These are phyloP conservation scores for Noccaea bulbosa DNA, from an alignment of 345 rosid species.

Conservation along the genomic window DNA sequence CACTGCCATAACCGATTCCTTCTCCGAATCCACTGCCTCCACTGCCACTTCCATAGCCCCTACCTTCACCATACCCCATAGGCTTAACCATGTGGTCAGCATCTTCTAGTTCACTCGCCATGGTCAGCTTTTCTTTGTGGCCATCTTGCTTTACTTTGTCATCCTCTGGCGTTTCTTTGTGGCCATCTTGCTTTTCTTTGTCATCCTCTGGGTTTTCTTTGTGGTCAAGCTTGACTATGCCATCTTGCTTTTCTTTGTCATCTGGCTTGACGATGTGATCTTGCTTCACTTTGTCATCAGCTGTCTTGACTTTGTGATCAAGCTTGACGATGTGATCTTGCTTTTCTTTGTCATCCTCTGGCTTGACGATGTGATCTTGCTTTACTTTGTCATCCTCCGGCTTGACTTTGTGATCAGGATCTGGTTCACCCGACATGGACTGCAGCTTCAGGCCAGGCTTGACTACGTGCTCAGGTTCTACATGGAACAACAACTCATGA, in stretches of 20 bases:
- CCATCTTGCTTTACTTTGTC: neutral
- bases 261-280: neutral
- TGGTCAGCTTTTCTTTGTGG: neutral
- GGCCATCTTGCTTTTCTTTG: neutral
- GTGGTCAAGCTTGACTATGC: neutral
- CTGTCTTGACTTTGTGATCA: neutral
- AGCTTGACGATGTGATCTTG: neutral
- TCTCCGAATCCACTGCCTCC: constrained; percentile 39
- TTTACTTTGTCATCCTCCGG: neutral
- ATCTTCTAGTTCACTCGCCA: constrained; percentile 23
- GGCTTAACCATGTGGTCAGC: constrained; percentile 19
- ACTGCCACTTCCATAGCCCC: constrained; percentile 37
- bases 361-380: neutral
- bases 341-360: neutral
- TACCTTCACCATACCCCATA: constrained; percentile 42
- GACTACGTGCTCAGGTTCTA: neutral
- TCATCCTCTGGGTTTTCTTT: neutral
- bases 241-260: neutral
- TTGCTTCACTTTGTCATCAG: neutral
- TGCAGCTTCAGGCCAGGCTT: neutral
- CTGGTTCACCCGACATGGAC: too few relatives aligned
- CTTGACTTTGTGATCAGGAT: neutral
- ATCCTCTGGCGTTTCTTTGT: neutral
- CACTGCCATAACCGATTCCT: constrained; percentile 41
- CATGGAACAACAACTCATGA: neutral